phyloP scores from a whole-genome alignment of 2,329 filamentous ascomycete genomes.

The Aureobasidium musti region DNA sequence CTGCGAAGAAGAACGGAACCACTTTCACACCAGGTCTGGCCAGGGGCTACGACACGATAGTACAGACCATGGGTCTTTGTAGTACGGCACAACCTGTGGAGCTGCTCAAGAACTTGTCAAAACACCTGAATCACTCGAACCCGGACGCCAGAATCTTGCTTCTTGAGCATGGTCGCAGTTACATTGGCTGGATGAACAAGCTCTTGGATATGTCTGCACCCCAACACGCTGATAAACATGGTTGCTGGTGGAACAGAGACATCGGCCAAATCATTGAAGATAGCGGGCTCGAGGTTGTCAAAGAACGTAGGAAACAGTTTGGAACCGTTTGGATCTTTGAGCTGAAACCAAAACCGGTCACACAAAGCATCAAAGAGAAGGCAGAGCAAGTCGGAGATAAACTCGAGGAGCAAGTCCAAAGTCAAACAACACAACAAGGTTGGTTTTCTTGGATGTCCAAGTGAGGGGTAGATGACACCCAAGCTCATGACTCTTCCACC shows the following conservation, averaged over 20 bases:
- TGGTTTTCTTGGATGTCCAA: constrained; percentile 26
- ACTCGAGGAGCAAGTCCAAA: neutral
- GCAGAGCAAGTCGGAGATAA: constrained; percentile 2
- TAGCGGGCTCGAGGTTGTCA: constrained; percentile 52
- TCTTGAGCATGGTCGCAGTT: constrained; percentile 54
- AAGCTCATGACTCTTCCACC: constrained; percentile 2
- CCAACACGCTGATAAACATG: constrained; percentile 52
- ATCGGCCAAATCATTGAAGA: constrained; percentile 52
- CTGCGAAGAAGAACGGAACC: constrained; percentile 19
- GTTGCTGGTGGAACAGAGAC: constrained; percentile 58
- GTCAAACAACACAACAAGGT: constrained; percentile 8
- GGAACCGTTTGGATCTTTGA: constrained; percentile 55
- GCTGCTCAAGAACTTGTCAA: constrained; percentile 49
- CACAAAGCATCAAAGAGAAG: constrained; percentile 17
- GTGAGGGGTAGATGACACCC: constrained; percentile 11
- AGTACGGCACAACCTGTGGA: constrained; percentile 50
- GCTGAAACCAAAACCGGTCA: constrained; percentile 43
- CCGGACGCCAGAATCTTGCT: constrained; percentile 51
- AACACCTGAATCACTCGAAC: constrained; percentile 44
- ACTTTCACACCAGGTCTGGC: constrained; percentile 31
- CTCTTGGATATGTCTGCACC: constrained; percentile 51
- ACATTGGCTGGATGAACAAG: constrained; percentile 52
- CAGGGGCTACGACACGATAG: constrained; percentile 52
- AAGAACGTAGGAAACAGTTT: constrained; percentile 50
- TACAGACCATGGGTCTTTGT: constrained; percentile 57